phyloP scores from a whole-genome alignment of 768 basidiomycete genomes.

The Sistotremastrum suecicum region DNA sequence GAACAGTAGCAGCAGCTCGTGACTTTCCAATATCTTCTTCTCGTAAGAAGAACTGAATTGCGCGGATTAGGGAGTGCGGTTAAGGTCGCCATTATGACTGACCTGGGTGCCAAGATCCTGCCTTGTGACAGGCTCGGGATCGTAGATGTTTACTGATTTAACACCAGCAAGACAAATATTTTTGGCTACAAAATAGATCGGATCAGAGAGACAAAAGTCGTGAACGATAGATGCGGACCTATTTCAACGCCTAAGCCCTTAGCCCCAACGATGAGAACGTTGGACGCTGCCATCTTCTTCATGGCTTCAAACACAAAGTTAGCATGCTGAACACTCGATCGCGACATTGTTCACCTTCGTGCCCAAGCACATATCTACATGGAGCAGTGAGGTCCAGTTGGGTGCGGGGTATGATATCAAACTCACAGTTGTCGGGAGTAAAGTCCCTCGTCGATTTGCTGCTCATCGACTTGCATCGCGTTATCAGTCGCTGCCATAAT shows the following conservation, averaged over 20 bases:
- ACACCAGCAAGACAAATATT: constrained; percentile 92
- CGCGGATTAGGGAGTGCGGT: background rate
- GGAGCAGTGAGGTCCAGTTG: constrained; percentile 8
- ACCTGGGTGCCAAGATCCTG: constrained; percentile 91
- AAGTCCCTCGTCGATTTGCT: constrained; percentile 82
- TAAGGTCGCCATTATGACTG: constrained; percentile 11
- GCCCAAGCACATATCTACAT: constrained; percentile 81
- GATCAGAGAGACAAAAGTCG: constrained; percentile 1
- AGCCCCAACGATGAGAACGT: constrained; percentile 85
- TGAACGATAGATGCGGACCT: constrained; percentile 31
- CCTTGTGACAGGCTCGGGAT: constrained; percentile 78
- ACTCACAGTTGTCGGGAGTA: constrained; percentile 89
- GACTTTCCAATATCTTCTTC: constrained; percentile 77
- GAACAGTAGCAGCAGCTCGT: constrained; percentile 70
- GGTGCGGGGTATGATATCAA: constrained; percentile 4
- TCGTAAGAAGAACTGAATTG: constrained; percentile 79
- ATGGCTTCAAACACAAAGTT: constrained; percentile 49
- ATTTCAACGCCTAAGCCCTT: constrained; percentile 94
- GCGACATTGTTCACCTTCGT: constrained; percentile 53
- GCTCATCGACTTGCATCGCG: constrained; percentile 78
- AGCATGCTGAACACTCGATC: background rate
- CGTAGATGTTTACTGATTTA: constrained; percentile 91
- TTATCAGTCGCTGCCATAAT: constrained; percentile 17
- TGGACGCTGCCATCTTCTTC: constrained; percentile 97
- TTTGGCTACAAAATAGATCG: constrained; percentile 48